Evolutionary conservation across 2,329 filamentous ascomycete species (phyloP).

Genomic region (Aspergillus hortae): DNA sequence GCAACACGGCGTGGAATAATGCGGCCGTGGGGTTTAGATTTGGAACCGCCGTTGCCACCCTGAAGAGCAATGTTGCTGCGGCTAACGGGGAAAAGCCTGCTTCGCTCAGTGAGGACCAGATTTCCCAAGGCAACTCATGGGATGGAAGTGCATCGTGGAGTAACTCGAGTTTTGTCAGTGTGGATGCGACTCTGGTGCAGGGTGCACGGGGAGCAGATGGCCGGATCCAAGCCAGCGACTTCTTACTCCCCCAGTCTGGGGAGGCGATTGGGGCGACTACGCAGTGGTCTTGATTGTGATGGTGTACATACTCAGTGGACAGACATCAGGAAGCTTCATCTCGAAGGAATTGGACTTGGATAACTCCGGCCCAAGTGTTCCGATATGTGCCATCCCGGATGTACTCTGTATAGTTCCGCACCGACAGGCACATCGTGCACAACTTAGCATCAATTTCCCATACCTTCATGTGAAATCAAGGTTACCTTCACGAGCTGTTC

Average conservation of each 20-base stretch:
- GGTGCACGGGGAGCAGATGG: conserved; percentile 10
- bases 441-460: no score
- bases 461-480: no score
- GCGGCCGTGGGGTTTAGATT: conserved; percentile 12
- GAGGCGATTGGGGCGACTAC: conserved; percentile 14
- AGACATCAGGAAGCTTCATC: neutral
- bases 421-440: no score
- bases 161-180: conserved; percentile 13
- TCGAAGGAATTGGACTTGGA: no score
- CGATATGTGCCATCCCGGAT: no score
- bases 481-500: no score
- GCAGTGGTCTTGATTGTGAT: conserved; percentile 3
- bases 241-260: conserved; percentile 11
- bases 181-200: conserved; percentile 13
- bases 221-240: conserved; percentile 11
- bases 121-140: conserved; percentile 13
- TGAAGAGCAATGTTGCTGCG: conserved; percentile 12
- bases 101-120: conserved; percentile 7
- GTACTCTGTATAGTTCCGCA: no score
- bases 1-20: conserved; percentile 18
- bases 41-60: conserved; percentile 10
- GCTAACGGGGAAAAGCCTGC: conserved; percentile 13
- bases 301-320: neutral
- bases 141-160: conserved; percentile 7
- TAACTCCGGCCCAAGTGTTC: no score